phyloP scores from a whole-genome alignment of 1,284 basidiomycete species.

The Ustilago tritici region DNA sequence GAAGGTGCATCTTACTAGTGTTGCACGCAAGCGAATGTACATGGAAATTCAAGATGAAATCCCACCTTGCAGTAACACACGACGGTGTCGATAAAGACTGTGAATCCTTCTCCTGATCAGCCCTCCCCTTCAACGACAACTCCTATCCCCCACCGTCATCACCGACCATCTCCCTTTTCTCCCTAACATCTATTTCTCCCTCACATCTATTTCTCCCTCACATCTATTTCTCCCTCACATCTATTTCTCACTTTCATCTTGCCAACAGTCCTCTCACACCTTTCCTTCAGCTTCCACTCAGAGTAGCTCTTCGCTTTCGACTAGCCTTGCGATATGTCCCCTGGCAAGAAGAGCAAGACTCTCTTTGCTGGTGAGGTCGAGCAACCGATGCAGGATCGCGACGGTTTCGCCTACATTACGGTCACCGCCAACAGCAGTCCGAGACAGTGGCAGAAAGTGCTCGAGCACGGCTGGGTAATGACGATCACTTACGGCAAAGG shows the following conservation, averaged over 20 bases:
- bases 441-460: neutral
- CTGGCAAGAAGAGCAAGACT: neutral
- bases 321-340: neutral
- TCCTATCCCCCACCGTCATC: neutral
- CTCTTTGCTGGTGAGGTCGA: neutral
- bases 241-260: neutral
- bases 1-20: slow-evolving; percentile 76
- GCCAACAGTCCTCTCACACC: neutral
- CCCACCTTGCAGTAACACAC: neutral
- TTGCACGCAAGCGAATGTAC: slow-evolving; percentile 15
- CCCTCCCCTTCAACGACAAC: neutral
- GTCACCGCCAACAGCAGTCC: neutral
- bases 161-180: neutral
- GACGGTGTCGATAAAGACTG: neutral
- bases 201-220: neutral
- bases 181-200: neutral
- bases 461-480: neutral
- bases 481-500: neutral
- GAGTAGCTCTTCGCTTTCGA: neutral
- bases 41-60: slow-evolving; percentile 26
- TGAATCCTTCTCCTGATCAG: neutral
- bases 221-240: no score
- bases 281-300: neutral
- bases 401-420: neutral
- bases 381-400: neutral